phyloP scores from a whole-genome alignment of 805 yeast species.

The Saccharomycopsis sp. region DNA sequence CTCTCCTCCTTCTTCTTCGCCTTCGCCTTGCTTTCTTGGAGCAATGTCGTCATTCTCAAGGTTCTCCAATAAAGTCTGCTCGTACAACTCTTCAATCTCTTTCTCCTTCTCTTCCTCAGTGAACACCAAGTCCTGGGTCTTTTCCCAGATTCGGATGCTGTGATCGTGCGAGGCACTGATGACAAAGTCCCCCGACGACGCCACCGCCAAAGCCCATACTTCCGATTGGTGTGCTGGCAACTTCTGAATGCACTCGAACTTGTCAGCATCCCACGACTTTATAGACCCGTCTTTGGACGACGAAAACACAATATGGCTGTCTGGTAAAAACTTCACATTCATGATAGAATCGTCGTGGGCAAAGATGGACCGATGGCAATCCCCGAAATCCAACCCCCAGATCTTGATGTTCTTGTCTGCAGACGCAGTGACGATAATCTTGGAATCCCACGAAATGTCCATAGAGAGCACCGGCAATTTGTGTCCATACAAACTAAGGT shows the following conservation, averaged over 20 bases:
- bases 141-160: conserved; percentile 86
- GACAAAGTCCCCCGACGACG: conserved; percentile 59
- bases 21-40: conserved; percentile 30
- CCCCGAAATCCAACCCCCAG: conserved; percentile 99
- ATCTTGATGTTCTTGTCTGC: conserved; percentile 96
- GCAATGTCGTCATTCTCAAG: conserved; percentile 51
- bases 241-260: conserved; percentile 88
- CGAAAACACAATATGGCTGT: conserved; percentile 83
- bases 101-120: conserved; percentile 94
- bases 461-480: conserved; percentile 89
- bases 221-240: conserved; percentile 83
- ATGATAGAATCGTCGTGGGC: conserved; percentile 96
- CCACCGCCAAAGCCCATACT: conserved; percentile 86
- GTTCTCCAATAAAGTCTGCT: conserved; percentile 64
- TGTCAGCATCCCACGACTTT: conserved; percentile 98
- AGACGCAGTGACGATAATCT: conserved; percentile 81
- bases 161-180: conserved; percentile 89
- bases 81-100: conserved; percentile 89
- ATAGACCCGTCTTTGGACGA: conserved; percentile 82
- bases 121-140: conserved; percentile 92
- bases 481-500: conserved; percentile 87
- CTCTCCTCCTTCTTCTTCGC: conserved; percentile 36
- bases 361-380: conserved; percentile 92
- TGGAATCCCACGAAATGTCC: conserved; percentile 84
- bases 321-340: conserved; percentile 76